phyloP scores from a whole-genome alignment of 1,139 yeast genomes.

The Kodamaea anthophila region DNA sequence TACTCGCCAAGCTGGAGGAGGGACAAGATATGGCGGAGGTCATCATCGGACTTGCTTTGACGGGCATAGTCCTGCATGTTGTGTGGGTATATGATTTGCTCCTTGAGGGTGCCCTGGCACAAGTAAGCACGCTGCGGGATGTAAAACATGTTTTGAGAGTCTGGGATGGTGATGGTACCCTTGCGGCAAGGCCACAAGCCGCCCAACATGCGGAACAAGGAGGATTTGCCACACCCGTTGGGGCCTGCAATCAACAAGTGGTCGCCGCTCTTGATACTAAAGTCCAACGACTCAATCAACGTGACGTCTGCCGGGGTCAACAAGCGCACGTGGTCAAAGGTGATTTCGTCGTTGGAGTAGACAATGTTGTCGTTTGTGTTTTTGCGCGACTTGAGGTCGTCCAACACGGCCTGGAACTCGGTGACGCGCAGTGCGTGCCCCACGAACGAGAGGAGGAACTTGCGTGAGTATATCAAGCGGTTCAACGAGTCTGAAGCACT shows the following conservation, averaged over 20 bases:
- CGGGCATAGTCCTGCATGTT: conserved; percentile 51
- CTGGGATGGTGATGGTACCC: conserved; percentile 62
- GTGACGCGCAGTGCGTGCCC: conserved; percentile 80
- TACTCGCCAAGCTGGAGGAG: conserved; percentile 53
- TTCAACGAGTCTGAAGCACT: conserved; percentile 90
- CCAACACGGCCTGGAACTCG: conserved; percentile 61
- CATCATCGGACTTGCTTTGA: conserved; percentile 50
- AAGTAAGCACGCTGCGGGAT: conserved; percentile 91
- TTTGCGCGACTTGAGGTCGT: conserved; percentile 37
- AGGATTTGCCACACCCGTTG: conserved; percentile 92
- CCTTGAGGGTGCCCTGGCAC: conserved; percentile 66
- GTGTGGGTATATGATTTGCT: conserved; percentile 86
- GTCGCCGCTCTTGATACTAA: conserved; percentile 73
- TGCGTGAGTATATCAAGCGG: conserved; percentile 77
- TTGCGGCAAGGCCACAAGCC: conserved; percentile 86
- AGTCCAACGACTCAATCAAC: conserved; percentile 59
- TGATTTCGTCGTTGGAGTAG: conserved; percentile 55
- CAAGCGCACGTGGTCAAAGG: conserved; percentile 68
- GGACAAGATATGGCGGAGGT: conserved; percentile 55
- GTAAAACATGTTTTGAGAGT: conserved; percentile 68
- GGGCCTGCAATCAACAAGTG: conserved; percentile 91
- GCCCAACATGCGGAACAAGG: conserved; percentile 82
- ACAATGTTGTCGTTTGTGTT: conserved; percentile 27
- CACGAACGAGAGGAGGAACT: conserved; percentile 74
- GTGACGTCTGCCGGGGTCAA: conserved; percentile 82